Evolutionary conservation across 2,329 filamentous ascomycete species (phyloP), one percentile per base, ranked within the genome.

Genomic region (Fusarium irregulare): DNA sequence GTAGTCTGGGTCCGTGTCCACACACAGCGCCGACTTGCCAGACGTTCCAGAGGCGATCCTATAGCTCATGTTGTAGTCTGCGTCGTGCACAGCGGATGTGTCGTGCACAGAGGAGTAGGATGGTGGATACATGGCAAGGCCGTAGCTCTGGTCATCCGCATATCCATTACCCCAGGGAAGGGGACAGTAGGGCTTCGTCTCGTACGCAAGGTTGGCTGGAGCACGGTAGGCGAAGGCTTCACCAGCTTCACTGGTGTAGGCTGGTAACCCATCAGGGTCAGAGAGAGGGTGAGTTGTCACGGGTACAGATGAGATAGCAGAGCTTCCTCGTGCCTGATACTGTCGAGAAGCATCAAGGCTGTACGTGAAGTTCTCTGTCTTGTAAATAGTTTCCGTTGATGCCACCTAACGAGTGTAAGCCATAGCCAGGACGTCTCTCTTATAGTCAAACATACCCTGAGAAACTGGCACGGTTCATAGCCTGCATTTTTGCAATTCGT

Each of bases 401-500:
- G 77, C 74, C 16, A 80, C 78, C 78, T 37, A 40, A 47, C 10
- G 20, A 28, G 41, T 58, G 59, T 50, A 46, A 60, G 64, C 47
- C 34, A 34, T n/a, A 51, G 44, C 8, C 27, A 28, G 28, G 10
- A 34, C 44, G 44, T 57, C 23, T 23, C 14, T 41, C n/a, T 34
- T n/a, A 27, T 21, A 8, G 32, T 21, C n/a, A 41, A 20, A 75
- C 80, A 77, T 85, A 97, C 95, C 80, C 95, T 87, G 68, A 97
- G 83, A 76, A 97, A 98, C 60, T 91, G 88, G 78, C 95, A 98
- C 8, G 86, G 83, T 23, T 90, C 87, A 27, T 87, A 83, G 14
- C 92, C 91, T 55, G 94, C 91, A 66, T 85, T 89, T 75, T 89
- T 91, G 83, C 95, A 98, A 79, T 94, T 97, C 13, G 87, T 84